These are phyloP conservation scores for Kalmusia sp. DNA, from an alignment of 2,329 filamentous ascomycete species.

Conservation along the genomic window DNA sequence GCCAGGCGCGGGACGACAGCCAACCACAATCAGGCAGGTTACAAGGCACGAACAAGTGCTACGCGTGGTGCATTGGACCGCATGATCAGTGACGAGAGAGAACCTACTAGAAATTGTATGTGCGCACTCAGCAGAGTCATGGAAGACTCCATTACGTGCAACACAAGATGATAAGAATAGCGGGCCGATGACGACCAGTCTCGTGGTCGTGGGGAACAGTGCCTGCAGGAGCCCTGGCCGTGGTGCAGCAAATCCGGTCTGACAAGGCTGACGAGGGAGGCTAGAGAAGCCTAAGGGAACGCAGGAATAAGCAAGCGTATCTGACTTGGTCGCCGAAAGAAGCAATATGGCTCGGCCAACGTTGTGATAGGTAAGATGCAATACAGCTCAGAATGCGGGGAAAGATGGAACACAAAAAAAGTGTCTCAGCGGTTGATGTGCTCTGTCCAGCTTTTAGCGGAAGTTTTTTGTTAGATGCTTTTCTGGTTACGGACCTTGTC, in stretches of 20 bases:
- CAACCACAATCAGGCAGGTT: slow-evolving; percentile 29
- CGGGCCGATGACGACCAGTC: slow-evolving; percentile 30
- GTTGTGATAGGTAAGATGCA: slow-evolving; percentile 25
- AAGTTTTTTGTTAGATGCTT: neutral
- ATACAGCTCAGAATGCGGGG: slow-evolving; percentile 24
- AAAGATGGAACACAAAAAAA: slow-evolving; percentile 14
- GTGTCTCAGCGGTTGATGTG: slow-evolving; percentile 50
- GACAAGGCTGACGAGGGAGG: slow-evolving; percentile 36
- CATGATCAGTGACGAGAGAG: slow-evolving; percentile 30
- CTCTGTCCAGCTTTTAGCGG: slow-evolving; percentile 28
- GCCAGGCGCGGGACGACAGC: slow-evolving; percentile 34
- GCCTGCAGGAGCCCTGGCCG: slow-evolving; percentile 32
- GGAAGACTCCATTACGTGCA: slow-evolving; percentile 52
- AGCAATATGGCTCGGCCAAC: slow-evolving; percentile 30
- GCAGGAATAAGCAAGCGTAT: slow-evolving; percentile 38
- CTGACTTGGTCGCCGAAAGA: slow-evolving; percentile 25
- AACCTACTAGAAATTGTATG: slow-evolving; percentile 57
- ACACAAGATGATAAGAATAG: slow-evolving; percentile 41
- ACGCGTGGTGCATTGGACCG: slow-evolving; percentile 23
- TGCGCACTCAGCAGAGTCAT: slow-evolving; percentile 56
- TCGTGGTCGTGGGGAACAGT: slow-evolving; percentile 34
- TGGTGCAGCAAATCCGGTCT: slow-evolving; percentile 28
- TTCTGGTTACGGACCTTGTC: slow-evolving; percentile 42
- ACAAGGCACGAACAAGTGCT: slow-evolving; percentile 26
- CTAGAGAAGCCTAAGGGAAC: slow-evolving; percentile 26